Percentiles rank a stretch among this genome's conserved stretches.
These are phyloP conservation scores for Leccinum sublutescens DNA, from an alignment of 768 basidiomycete species.

Conservation along the genomic window DNA sequence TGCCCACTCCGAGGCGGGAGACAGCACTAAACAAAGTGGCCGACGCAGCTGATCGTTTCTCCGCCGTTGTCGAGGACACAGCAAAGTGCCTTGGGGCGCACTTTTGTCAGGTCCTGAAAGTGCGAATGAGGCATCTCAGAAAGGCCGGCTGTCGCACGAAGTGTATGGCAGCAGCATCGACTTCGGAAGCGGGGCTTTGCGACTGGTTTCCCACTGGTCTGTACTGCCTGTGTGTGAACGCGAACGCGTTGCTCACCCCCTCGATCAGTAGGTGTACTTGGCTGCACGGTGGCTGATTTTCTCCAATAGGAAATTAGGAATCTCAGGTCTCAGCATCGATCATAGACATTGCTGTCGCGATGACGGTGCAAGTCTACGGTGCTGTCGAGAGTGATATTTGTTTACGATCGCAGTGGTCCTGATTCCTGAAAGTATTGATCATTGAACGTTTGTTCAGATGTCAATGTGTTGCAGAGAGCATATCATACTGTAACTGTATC, in stretches of 20 bases:
- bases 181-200: too few species aligned
- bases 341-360: not conserved
- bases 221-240: not conserved
- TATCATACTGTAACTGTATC: too few species aligned
- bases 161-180: slow-evolving; percentile 6
- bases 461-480: not conserved
- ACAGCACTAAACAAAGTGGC: slow-evolving; percentile 22
- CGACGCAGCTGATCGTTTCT: slow-evolving; percentile 19
- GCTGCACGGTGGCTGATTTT: too few species aligned
- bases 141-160: not conserved
- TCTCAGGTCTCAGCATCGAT: not conserved
- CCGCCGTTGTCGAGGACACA: slow-evolving; percentile 8
- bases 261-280: not conserved
- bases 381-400: not conserved
- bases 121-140: not conserved
- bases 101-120: slow-evolving; percentile 7
- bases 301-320: not conserved
- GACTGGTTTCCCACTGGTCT: too few species aligned
- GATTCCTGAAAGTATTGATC: not conserved
- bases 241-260: not conserved
- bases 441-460: not conserved
- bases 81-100: not conserved
- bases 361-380: not conserved
- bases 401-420: not conserved
- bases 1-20: slow-evolving; percentile 17